Evolutionary conservation across 352 stramenopile species (phyloP), one percentile per base, ranked within the genome.

Genomic region (Thalassiosira sp.): DNA sequence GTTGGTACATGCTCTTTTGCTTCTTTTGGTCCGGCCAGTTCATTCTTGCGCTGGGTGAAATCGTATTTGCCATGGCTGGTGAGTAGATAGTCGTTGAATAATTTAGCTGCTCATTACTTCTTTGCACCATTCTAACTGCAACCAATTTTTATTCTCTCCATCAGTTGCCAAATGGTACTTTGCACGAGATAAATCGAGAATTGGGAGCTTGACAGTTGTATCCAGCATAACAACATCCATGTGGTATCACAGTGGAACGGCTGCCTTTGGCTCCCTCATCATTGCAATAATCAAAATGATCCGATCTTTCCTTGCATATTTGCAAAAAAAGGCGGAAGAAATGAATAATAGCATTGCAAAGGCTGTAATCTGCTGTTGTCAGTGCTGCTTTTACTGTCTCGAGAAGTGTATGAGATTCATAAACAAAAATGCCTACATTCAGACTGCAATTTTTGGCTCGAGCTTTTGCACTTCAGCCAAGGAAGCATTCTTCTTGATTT

Each of bases 1-100:
- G n/a, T 22, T 93, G 84, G 85, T 95, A 92, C 68, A 68, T 95
- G 33, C 85, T 98, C 18, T 99, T 99, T 76, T 92, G 91, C 49
- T 97, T 97, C 35, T 95, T 98, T 48, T 99, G 97, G 97, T 97
- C 95, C 0, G 95, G 93, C 8, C 90, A 98, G 73, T 95, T 98
- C 57, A 97, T 99, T 72, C 90, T 98, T 20, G 96, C 96, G 10
- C 83, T 98, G 72, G 97, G 95, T 31, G 94, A 98, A 89, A 97
- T 98, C 52, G 93, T 94, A 3, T 93, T 98, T 45, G 95, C 95
- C 15, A 94, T 98, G 62, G 90, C 94, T 35, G 51, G 63, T 11
- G 86, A 97, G 35, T 91, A 89, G 2, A 40, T 22, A 43, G 0
- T 59, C 16, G 28, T 45, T 5, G 33, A 11, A 42, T 42, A 11